Percentiles rank a stretch among this genome's conserved stretches.
Conservation (phyloP, 1,284 basidiomycete genomes). For the Ceratobasidium sp. region DNA sequence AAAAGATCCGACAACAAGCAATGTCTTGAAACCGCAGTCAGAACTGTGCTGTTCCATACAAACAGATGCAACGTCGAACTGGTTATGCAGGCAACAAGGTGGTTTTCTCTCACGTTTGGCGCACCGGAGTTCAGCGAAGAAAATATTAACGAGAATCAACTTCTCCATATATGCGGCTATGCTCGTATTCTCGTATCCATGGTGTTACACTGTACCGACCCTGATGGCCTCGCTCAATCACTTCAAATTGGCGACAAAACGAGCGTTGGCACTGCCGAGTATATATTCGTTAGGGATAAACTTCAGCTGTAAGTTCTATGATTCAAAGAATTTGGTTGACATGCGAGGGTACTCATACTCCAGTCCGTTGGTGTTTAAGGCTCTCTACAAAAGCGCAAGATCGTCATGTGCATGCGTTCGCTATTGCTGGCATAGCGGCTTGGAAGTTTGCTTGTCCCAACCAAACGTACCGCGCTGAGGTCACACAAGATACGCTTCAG, state of each 20-base stretch:
- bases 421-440: background rate
- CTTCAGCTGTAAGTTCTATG: background rate
- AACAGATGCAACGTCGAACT: slow-evolving; percentile 1
- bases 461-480: background rate
- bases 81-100: background rate
- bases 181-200: slow-evolving; percentile 13
- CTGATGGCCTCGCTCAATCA: background rate
- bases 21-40: slow-evolving; percentile 6
- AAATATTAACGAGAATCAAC: background rate
- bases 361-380: too few relatives aligned
- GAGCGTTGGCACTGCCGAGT: too few relatives aligned
- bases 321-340: too few relatives aligned
- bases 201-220: slow-evolving; percentile 5
- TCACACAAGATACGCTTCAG: background rate
- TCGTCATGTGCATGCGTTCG: background rate
- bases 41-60: background rate
- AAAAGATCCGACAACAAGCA: background rate
- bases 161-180: slow-evolving; percentile 22
- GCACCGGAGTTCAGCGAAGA: background rate
- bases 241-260: too few relatives aligned
- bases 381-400: background rate
- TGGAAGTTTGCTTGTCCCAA: slow-evolving; percentile 6
- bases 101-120: background rate
- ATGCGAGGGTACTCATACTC: too few relatives aligned
- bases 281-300: background rate